Conservation (phyloP, 2,329 filamentous ascomycete genomes). For the Pochonia chlamydosporia region DNA sequence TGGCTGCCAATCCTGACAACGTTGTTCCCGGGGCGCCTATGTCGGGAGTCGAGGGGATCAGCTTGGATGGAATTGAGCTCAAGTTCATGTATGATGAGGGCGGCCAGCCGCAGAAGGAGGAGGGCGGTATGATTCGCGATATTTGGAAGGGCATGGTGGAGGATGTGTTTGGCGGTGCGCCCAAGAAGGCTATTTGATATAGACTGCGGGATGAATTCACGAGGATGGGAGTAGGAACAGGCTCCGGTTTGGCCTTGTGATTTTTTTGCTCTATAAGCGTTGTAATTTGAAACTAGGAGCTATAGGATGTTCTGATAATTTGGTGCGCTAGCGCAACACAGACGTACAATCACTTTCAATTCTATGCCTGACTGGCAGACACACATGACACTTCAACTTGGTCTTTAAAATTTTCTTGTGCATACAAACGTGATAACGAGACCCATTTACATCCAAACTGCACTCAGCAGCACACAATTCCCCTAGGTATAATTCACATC, state of each 20-base stretch:
- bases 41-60: slow-evolving; percentile 53
- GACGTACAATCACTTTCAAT: neutral
- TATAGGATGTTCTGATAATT: slow-evolving; percentile 3
- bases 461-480: slow-evolving; percentile 3
- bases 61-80: slow-evolving; percentile 50
- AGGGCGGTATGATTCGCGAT: slow-evolving; percentile 44
- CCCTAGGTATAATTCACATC: neutral
- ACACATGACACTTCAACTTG: too few relatives aligned
- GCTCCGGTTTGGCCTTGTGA: too few relatives aligned
- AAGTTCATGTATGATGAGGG: slow-evolving; percentile 41
- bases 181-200: slow-evolving; percentile 13
- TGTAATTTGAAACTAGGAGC: slow-evolving; percentile 1
- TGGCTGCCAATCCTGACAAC: slow-evolving; percentile 50
- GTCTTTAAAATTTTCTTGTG: too few relatives aligned
- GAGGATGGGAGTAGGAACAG: too few relatives aligned
- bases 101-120: slow-evolving; percentile 19
- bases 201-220: neutral
- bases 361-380: neutral
- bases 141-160: slow-evolving; percentile 54
- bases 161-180: slow-evolving; percentile 29
- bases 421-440: too few relatives aligned
- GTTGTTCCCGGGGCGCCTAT: slow-evolving; percentile 46
- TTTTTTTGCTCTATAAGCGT: slow-evolving; percentile 5
- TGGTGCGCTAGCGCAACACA: neutral
- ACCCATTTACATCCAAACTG: too few relatives aligned